phyloP scores from a whole-genome alignment of 2,329 filamentous ascomycete genomes.

The Sphaerulina musiva region DNA sequence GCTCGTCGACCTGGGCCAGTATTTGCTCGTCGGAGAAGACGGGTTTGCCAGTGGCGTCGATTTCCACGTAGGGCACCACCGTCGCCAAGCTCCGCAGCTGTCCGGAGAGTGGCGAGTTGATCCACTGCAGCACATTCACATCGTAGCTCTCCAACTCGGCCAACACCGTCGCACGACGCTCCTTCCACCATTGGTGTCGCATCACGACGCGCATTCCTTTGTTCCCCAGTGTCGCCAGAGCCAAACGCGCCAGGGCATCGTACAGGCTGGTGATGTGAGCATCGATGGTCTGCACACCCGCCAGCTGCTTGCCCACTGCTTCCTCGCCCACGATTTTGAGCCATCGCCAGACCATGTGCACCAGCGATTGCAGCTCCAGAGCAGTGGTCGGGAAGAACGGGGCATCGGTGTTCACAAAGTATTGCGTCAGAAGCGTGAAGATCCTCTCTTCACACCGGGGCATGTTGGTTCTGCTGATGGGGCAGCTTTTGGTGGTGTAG shows the following conservation, averaged over 20 bases:
- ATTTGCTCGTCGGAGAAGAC: constrained; percentile 55
- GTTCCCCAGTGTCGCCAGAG: constrained; percentile 28
- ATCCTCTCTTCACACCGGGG: constrained; percentile 31
- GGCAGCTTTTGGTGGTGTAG: constrained; percentile 1
- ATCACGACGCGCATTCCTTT: constrained; percentile 21
- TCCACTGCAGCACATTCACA: constrained; percentile 31
- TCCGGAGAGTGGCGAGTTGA: constrained; percentile 29
- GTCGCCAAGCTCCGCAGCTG: constrained; percentile 27
- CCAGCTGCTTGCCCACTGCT: constrained; percentile 30
- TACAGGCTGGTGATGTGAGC: constrained; percentile 24
- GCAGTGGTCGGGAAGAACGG: constrained; percentile 18
- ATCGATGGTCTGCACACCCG: constrained; percentile 26
- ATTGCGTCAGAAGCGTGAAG: constrained; percentile 27
- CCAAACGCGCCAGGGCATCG: constrained; percentile 30
- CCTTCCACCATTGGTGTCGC: constrained; percentile 30
- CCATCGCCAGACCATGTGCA: constrained; percentile 28
- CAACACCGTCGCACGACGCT: constrained; percentile 23
- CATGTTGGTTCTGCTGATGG: constrained; percentile 15
- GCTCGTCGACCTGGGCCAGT: constrained; percentile 42
- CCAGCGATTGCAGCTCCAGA: constrained; percentile 18
- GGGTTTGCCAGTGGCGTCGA: constrained; percentile 57
- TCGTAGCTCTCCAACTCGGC: constrained; percentile 31
- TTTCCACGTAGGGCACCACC: constrained; percentile 56
- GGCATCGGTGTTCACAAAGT: constrained; percentile 22
- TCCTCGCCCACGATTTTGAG: constrained; percentile 26